These are phyloP conservation scores for Exserohilum turcica DNA, from an alignment of 2,329 filamentous ascomycete genomes.

Conservation along the genomic window DNA sequence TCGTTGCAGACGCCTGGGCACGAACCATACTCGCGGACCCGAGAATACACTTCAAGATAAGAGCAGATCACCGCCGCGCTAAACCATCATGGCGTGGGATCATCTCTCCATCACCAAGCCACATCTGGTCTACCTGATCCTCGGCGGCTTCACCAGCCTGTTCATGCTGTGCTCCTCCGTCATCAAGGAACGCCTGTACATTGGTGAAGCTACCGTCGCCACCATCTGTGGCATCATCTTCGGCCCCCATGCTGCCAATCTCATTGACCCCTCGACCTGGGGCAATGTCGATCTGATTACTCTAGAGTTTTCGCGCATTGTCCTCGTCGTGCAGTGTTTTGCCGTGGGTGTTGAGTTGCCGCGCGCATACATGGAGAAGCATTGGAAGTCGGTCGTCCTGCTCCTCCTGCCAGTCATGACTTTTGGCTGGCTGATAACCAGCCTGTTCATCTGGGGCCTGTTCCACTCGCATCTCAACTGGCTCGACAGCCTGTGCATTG, in stretches of 20 bases:
- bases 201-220: slow-evolving; percentile 95
- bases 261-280: slow-evolving; percentile 78
- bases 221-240: slow-evolving; percentile 88
- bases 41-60: slow-evolving; percentile 5
- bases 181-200: slow-evolving; percentile 98
- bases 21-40: not conserved
- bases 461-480: slow-evolving; percentile 73
- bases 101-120: slow-evolving; percentile 87
- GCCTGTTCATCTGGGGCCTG: slow-evolving; percentile 94
- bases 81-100: slow-evolving; percentile 74
- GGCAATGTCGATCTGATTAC: slow-evolving; percentile 85
- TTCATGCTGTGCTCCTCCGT: slow-evolving; percentile 99
- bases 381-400: slow-evolving; percentile 91
- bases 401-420: slow-evolving; percentile 96
- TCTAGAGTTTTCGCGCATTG: slow-evolving; percentile 85
- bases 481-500: slow-evolving; percentile 85
- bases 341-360: slow-evolving; percentile 89
- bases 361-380: slow-evolving; percentile 94
- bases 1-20: no score
- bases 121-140: slow-evolving; percentile 97
- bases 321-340: slow-evolving; percentile 90
- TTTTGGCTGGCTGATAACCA: slow-evolving; percentile 90
- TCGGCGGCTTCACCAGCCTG: slow-evolving; percentile 94
- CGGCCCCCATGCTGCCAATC: slow-evolving; percentile 79
- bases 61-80: not conserved